phyloP scores from a whole-genome alignment of 2,329 filamentous ascomycete genomes.

The Clarireedia paspali region DNA sequence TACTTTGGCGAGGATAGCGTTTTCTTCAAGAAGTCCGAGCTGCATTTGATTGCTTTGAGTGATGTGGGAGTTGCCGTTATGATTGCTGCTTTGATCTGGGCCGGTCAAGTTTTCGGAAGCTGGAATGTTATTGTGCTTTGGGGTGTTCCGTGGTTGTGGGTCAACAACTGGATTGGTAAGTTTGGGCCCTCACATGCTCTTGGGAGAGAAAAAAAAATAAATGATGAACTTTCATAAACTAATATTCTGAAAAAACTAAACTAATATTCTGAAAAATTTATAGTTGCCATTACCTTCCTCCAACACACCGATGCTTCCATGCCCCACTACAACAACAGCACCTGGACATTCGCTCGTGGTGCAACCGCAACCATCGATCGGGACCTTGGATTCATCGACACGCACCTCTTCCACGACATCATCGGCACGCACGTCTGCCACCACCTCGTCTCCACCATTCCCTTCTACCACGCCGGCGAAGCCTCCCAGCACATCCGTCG shows the following conservation, averaged over 20 bases:
- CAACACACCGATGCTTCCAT: conserved; percentile 57
- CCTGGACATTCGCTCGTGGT: conserved; percentile 56
- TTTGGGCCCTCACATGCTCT: conserved; percentile 12
- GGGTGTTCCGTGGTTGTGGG: conserved; percentile 58
- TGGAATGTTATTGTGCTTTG: conserved; percentile 53
- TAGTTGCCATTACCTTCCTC: conserved; percentile 67
- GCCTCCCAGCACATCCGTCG: conserved; percentile 49
- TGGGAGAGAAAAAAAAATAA: conserved; percentile 3
- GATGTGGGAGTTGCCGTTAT: conserved; percentile 52
- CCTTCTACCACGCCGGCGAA: conserved; percentile 53
- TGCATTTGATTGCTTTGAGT: conserved; percentile 47
- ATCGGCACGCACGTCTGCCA: conserved; percentile 58
- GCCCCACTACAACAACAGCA: conserved; percentile 49
- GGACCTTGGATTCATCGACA: conserved; percentile 56
- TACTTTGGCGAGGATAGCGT: conserved; percentile 56
- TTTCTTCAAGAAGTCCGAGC: conserved; percentile 52
- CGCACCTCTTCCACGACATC: conserved; percentile 59
- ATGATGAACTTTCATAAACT: too few relatives aligned
- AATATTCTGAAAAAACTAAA: conserved; percentile 18
- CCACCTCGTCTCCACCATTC: conserved; percentile 53
- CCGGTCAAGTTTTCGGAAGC: conserved; percentile 44
- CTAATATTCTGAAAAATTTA: too few relatives aligned
- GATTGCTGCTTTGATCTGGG: conserved; percentile 42
- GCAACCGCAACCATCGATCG: conserved; percentile 57
- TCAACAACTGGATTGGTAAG: conserved; percentile 62